These are phyloP conservation scores for Epichloe bromicola DNA, from an alignment of 2,329 filamentous ascomycete species.

Conservation along the genomic window DNA sequence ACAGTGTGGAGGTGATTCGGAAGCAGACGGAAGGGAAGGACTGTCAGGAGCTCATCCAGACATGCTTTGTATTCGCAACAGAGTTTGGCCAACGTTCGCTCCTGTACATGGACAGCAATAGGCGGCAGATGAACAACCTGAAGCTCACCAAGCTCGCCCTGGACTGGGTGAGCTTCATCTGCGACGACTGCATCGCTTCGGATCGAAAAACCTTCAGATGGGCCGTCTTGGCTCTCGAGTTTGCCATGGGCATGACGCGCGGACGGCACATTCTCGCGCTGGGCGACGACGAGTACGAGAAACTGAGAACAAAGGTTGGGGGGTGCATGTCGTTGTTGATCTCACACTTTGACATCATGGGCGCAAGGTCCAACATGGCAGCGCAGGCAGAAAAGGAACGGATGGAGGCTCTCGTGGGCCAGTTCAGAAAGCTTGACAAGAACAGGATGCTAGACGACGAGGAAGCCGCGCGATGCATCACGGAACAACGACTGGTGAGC, in stretches of 20 bases:
- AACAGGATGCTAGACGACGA: conserved; percentile 64
- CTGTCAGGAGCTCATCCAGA: conserved; percentile 92
- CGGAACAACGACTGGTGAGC: conserved; percentile 60
- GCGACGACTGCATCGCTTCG: conserved; percentile 86
- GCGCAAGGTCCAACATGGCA: conserved; percentile 80
- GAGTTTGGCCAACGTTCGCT: conserved; percentile 94
- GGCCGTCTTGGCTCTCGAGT: conserved; percentile 90
- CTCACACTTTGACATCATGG: conserved; percentile 98
- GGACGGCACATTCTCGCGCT: conserved; percentile 88
- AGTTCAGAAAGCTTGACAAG: conserved; percentile 66
- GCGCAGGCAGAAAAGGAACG: conserved; percentile 88
- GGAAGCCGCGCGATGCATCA: conserved; percentile 65
- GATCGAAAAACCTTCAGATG: conserved; percentile 95
- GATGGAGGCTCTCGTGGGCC: conserved; percentile 65
- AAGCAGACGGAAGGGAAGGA: conserved; percentile 72
- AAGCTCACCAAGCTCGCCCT: conserved; percentile 86
- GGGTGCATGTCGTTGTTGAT: conserved; percentile 97
- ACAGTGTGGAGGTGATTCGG: conserved; percentile 87
- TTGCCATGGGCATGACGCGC: conserved; percentile 93
- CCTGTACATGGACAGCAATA: conserved; percentile 89
- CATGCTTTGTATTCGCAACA: conserved; percentile 96
- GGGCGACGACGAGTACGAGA: conserved; percentile 75
- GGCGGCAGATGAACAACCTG: conserved; percentile 92
- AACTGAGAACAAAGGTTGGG: conserved; percentile 74
- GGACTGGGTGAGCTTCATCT: conserved; percentile 97